These are phyloP conservation scores for Colletotrichum acutatum DNA, from an alignment of 2,329 filamentous ascomycete genomes.

Conservation along the genomic window DNA sequence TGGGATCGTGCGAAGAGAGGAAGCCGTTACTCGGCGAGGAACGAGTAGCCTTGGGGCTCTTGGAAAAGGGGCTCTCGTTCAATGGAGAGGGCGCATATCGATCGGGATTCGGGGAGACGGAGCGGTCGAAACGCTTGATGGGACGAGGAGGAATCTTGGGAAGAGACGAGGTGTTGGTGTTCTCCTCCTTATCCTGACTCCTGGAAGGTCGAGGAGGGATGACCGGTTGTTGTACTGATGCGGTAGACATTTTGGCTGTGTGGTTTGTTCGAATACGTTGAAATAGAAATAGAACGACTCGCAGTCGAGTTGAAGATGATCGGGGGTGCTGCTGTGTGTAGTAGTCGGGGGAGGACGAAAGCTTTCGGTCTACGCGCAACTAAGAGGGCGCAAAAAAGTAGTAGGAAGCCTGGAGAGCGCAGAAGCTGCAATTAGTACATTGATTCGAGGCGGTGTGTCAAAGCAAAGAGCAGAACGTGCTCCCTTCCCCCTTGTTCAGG, in stretches of 20 bases:
- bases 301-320: neutral
- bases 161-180: conserved; percentile 46
- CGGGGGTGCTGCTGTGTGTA: neutral
- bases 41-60: conserved; percentile 53
- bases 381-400: neutral
- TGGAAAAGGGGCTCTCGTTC: conserved; percentile 73
- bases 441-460: conserved; percentile 29
- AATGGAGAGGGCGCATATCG: conserved; percentile 88
- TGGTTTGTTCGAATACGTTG: conserved; percentile 37
- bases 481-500: conserved; percentile 11
- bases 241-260: conserved; percentile 57
- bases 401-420: conserved; percentile 3
- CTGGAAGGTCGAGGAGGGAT: conserved; percentile 68
- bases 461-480: conserved; percentile 16
- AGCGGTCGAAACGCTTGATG: conserved; percentile 76
- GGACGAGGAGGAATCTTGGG: conserved; percentile 87
- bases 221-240: conserved; percentile 62
- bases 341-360: neutral
- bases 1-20: conserved; percentile 49
- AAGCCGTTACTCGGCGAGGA: conserved; percentile 49
- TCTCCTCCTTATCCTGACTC: conserved; percentile 57
- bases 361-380: neutral
- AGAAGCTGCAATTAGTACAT: conserved; percentile 12
- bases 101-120: conserved; percentile 79
- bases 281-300: neutral